Base-by-base conservation (phyloP, 371 early-diverging fungal genomes). In the Mortierella polycephala region DNA sequence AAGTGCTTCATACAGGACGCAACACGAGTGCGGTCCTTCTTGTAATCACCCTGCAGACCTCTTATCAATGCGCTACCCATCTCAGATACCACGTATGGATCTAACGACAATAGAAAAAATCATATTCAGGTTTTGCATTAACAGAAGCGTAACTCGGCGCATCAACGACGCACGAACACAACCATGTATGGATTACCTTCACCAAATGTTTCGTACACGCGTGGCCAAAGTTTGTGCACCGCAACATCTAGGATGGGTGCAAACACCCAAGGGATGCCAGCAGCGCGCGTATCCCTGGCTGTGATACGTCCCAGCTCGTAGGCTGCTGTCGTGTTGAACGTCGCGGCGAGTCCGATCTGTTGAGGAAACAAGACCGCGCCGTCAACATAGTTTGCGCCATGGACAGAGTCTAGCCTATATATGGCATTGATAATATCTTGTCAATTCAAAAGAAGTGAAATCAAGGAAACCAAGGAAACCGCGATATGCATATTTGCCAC, bases 191-290 rank as follows among this genome's bases (percentile, higher is more conserved):
- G 5, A 37, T 39, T 50, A 68, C 77, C 75, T 67, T 79, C 82
- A 14, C 87, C 87, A 76, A 86, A 85, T 60, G 82, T 83, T 59
- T 92, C 91, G 67, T 88, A 92, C 1, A 87, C 87, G 13, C 92
- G 86, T 2, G 91, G 85, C 92, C 92, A 92, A 60, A 88, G 86
- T 77, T 91, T 91, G 59, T 86, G 87, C 21, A 87, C 86, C 0
- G 87, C 87, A 52, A 92, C 71, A 62, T 92, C 92, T 2, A 89
- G 69, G 16, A 91, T 84, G 0, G 92, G 92, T 0, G 87, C 85
- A 85, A 92, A 91, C 16, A 86, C 85, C 91, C 91, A 90, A 44
- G 84, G 86, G 23, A 80, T 69, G 7, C 87, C 87, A 0, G 85
- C 86, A 0, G 86, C 83, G 9, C 87, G 75, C 0, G 85, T 87